phyloP scores from a whole-genome alignment of 2,329 filamentous ascomycete species.

The Aureobasidium sp. region DNA sequence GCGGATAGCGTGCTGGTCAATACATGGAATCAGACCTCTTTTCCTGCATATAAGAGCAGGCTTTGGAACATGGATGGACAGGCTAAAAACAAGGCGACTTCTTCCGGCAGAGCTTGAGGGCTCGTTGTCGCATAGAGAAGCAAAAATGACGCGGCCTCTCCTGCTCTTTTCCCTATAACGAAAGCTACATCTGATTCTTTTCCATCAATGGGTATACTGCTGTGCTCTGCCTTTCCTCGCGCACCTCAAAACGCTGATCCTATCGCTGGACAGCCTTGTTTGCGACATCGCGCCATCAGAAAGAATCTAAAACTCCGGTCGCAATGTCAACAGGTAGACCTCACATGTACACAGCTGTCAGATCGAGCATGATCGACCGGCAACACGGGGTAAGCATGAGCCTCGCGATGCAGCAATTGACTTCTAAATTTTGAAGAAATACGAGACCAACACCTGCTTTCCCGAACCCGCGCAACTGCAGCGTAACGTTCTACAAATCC shows the following conservation, averaged over 20 bases:
- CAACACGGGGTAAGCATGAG: neutral
- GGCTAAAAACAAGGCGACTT: conserved; percentile 9
- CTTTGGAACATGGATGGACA: conserved; percentile 21
- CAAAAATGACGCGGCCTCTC: neutral
- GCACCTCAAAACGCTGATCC: too few relatives aligned
- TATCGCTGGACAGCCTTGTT: neutral
- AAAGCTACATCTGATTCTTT: neutral
- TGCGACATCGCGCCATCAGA: neutral
- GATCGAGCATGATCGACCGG: neutral
- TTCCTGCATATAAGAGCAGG: conserved; percentile 28
- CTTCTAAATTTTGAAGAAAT: neutral
- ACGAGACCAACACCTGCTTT: neutral
- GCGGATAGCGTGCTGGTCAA: conserved; percentile 35
- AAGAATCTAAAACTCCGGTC: neutral
- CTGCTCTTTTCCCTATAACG: neutral
- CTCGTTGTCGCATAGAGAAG: neutral
- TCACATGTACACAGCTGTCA: neutral
- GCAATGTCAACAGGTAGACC: neutral
- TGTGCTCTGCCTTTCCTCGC: neutral
- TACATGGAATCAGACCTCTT: conserved; percentile 37
- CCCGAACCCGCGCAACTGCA: neutral
- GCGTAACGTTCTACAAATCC: neutral
- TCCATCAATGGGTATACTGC: neutral
- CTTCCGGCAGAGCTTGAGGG: neutral
- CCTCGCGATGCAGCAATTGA: neutral